Evolutionary conservation across 2,329 filamentous ascomycete genomes (phyloP).

Genomic region (Pseudocercospora vitis): DNA sequence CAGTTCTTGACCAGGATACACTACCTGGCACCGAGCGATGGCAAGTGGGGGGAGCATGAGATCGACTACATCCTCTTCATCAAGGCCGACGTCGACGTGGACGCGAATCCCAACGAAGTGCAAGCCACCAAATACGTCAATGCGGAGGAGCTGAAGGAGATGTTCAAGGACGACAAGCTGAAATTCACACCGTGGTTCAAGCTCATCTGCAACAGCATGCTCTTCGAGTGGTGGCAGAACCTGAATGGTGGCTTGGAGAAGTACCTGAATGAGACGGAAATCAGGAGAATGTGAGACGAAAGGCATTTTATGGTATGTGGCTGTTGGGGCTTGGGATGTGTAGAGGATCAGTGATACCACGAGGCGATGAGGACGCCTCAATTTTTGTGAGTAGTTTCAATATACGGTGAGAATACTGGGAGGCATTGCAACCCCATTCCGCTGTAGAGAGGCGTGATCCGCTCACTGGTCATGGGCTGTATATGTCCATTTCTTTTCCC

Average conservation of each 20-base stretch:
- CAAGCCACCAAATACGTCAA: slow-evolving; percentile 81
- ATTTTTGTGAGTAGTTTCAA: slow-evolving; percentile 3
- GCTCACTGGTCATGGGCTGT: too few relatives aligned
- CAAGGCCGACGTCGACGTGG: slow-evolving; percentile 82
- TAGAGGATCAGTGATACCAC: slow-evolving; percentile 24
- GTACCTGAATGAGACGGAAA: slow-evolving; percentile 81
- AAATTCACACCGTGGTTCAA: slow-evolving; percentile 99
- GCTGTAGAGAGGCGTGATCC: too few relatives aligned
- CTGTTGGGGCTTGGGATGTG: slow-evolving; percentile 9
- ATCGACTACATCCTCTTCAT: slow-evolving; percentile 99
- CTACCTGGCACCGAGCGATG: slow-evolving; percentile 95
- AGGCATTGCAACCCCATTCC: too few relatives aligned
- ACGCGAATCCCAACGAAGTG: slow-evolving; percentile 84
- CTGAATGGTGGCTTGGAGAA: slow-evolving; percentile 78
- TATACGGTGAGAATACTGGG: neutral
- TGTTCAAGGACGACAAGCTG: slow-evolving; percentile 77
- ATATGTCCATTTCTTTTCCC: too few relatives aligned
- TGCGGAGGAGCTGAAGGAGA: slow-evolving; percentile 74
- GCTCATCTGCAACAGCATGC: slow-evolving; percentile 95
- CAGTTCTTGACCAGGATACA: slow-evolving; percentile 94
- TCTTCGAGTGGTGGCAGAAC: slow-evolving; percentile 96
- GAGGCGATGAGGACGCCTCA: neutral
- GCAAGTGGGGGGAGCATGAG: slow-evolving; percentile 98
- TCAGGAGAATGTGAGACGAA: slow-evolving; percentile 69
- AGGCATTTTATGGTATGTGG: neutral